Conservation (phyloP, 768 basidiomycete genomes). For the Asterophora parasitica region DNA sequence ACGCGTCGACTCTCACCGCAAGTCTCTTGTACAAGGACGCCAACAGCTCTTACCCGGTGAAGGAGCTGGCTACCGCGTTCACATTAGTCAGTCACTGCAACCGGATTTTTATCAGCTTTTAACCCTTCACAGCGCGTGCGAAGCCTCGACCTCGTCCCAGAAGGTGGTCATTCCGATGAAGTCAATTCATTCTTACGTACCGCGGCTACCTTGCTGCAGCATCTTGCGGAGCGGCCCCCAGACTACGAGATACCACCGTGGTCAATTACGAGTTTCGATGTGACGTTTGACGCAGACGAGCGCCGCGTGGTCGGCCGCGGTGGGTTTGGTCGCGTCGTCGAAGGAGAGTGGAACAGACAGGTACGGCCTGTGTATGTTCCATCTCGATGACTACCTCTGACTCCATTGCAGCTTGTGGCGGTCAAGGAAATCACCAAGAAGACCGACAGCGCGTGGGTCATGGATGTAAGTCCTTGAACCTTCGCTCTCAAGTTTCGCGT, state of each 20-base stretch:
- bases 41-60: constrained; percentile 9
- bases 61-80: constrained; percentile 15
- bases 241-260: constrained; percentile 19
- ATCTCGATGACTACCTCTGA: not conserved
- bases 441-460: constrained; percentile 3
- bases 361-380: not conserved
- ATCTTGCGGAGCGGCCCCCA: constrained; percentile 10
- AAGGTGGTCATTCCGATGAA: constrained; percentile 5
- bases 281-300: constrained; percentile 17
- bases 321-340: constrained; percentile 23
- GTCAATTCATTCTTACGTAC: constrained; percentile 13
- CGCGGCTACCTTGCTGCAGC: constrained; percentile 8
- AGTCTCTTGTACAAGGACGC: constrained; percentile 8
- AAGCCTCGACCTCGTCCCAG: not conserved
- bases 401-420: constrained; percentile 19
- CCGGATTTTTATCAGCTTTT: not conserved
- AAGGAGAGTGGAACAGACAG: constrained; percentile 24
- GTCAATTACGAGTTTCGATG: constrained; percentile 23
- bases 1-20: constrained; percentile 6
- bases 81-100: constrained; percentile 7
- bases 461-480: constrained; percentile 4
- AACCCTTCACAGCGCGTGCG: constrained; percentile 8
- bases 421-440: constrained; percentile 25
- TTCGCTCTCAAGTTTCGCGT: not conserved
- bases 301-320: constrained; percentile 20